phyloP scores from a whole-genome alignment of 2,329 filamentous ascomycete genomes.

The Acrodontium crateriforme region DNA sequence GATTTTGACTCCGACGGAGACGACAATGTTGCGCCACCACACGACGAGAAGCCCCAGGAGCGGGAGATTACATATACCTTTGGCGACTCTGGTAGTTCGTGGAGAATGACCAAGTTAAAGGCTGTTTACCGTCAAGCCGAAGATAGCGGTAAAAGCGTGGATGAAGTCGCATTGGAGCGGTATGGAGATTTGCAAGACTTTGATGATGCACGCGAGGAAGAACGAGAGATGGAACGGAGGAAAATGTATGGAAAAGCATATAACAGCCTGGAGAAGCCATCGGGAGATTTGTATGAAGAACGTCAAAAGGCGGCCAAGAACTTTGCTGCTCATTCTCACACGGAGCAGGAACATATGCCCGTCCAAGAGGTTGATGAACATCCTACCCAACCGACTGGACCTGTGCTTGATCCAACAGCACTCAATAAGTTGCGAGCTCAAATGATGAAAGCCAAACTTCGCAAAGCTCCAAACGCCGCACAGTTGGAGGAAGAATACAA shows the following conservation, averaged over 20 bases:
- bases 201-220: constrained; percentile 85
- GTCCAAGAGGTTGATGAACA: constrained; percentile 9
- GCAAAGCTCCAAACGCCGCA: constrained; percentile 58
- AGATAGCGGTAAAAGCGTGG: constrained; percentile 55
- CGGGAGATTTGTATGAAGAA: constrained; percentile 72
- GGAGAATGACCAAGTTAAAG: constrained; percentile 92
- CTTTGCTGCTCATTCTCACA: too few species aligned
- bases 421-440: constrained; percentile 85
- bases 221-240: constrained; percentile 74
- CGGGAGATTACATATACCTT: constrained; percentile 68
- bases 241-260: constrained; percentile 75
- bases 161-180: constrained; percentile 70
- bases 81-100: constrained; percentile 77
- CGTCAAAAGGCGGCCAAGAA: constrained; percentile 50
- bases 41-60: constrained; percentile 39
- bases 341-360: constrained; percentile 34
- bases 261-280: constrained; percentile 71
- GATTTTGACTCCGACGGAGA: constrained; percentile 36
- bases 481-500: constrained; percentile 77
- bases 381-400: constrained; percentile 35
- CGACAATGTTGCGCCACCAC: constrained; percentile 28
- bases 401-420: constrained; percentile 43
- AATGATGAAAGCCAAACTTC: constrained; percentile 90
- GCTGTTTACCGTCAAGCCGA: constrained; percentile 70
- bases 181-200: constrained; percentile 74